Evolutionary conservation across 371 early-diverging fungal genomes (phyloP).

Genomic region (Chytridium lagenaria): DNA sequence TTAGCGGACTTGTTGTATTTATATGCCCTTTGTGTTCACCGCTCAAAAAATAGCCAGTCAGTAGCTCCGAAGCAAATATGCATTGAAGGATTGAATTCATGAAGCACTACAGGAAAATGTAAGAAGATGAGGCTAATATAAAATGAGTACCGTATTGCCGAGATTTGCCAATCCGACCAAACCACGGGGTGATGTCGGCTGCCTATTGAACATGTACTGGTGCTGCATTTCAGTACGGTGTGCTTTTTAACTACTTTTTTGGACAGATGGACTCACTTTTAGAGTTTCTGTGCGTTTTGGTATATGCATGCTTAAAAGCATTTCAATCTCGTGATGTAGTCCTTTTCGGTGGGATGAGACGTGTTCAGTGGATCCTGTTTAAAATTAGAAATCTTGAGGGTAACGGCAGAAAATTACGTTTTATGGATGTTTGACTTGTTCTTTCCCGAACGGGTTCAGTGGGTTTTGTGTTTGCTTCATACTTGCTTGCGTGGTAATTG

Average conservation of each 20-base stretch:
- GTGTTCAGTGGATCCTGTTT: no score
- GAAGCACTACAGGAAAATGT: slow-evolving; percentile 67
- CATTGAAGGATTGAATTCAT: slow-evolving; percentile 98
- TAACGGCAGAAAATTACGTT: no score
- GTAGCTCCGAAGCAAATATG: slow-evolving; percentile 76
- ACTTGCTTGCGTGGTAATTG: neutral
- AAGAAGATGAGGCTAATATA: neutral
- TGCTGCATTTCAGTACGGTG: neutral
- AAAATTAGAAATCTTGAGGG: no score
- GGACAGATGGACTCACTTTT: slow-evolving; percentile 19
- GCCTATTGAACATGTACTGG: slow-evolving; percentile 27
- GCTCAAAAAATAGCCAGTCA: slow-evolving; percentile 75
- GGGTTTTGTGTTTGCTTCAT: neutral
- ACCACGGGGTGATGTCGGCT: slow-evolving; percentile 34
- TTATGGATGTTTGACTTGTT: no score
- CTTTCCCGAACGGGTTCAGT: neutral
- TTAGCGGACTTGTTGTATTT: slow-evolving; percentile 68
- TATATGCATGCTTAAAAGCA: slow-evolving; percentile 22
- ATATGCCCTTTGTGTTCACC: slow-evolving; percentile 72
- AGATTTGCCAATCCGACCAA: slow-evolving; percentile 47
- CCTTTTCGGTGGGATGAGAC: no score
- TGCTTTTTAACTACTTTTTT: no score
- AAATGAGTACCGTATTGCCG: slow-evolving; percentile 48
- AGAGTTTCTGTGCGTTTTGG: slow-evolving; percentile 23
- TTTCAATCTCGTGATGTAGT: slow-evolving; percentile 33